Evolutionary conservation across 2,329 filamentous ascomycete species (phyloP).

Genomic region (Alternaria gaisen): DNA sequence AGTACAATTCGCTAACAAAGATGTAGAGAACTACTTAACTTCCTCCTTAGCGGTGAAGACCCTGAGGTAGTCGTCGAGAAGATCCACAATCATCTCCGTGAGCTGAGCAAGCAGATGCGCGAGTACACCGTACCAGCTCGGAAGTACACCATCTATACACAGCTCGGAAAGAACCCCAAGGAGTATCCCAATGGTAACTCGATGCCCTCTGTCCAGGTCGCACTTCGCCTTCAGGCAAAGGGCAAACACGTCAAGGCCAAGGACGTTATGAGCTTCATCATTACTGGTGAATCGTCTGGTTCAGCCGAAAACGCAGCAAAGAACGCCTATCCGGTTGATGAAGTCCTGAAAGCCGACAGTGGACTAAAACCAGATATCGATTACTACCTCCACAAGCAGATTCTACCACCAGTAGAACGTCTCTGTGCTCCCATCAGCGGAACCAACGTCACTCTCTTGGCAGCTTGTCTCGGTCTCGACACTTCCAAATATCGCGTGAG

Average conservation of each 20-base stretch:
- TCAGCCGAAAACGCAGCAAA: conserved; percentile 76
- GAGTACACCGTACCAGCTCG: conserved; percentile 75
- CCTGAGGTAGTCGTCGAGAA: conserved; percentile 85
- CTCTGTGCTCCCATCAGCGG: conserved; percentile 95
- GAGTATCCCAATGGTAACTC: conserved; percentile 94
- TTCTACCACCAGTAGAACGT: conserved; percentile 96
- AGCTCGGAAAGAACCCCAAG: conserved; percentile 91
- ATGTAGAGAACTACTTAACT: conserved; percentile 78
- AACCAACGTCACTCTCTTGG: conserved; percentile 87
- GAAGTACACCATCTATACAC: conserved; percentile 98
- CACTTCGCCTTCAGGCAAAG: conserved; percentile 83
- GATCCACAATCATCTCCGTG: conserved; percentile 91
- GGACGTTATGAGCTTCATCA: conserved; percentile 95
- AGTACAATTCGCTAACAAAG: conserved; percentile 16
- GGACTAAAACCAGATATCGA: conserved; percentile 89
- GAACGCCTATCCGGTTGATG: conserved; percentile 85
- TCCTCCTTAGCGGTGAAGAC: conserved; percentile 93
- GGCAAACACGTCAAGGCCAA: conserved; percentile 91
- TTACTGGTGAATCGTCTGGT: conserved; percentile 75
- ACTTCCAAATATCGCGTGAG: conserved; percentile 83
- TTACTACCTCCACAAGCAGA: conserved; percentile 98
- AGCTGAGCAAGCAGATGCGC: conserved; percentile 87
- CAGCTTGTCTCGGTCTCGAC: conserved; percentile 93
- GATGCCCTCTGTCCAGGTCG: conserved; percentile 98
- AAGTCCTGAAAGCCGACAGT: conserved; percentile 80